These are phyloP conservation scores for Tritrichomonas foetus DNA, from an alignment of 208 protist species.

Conservation along the genomic window DNA sequence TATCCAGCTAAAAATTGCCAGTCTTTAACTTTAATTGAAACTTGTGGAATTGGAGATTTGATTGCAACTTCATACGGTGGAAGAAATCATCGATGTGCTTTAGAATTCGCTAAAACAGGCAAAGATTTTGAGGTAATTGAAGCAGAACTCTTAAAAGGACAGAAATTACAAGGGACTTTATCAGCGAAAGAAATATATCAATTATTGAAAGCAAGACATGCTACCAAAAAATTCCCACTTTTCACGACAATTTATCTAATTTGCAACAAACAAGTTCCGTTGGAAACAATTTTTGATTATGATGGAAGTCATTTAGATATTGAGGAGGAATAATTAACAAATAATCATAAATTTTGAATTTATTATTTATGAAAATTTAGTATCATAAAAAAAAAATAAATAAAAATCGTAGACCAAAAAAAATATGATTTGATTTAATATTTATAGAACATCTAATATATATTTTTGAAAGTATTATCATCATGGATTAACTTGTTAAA, in stretches of 20 bases:
- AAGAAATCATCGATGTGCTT: constrained; percentile 58
- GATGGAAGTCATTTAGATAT: too few relatives aligned
- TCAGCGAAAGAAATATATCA: constrained; percentile 59
- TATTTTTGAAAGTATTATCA: too few relatives aligned
- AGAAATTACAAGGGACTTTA: constrained; percentile 64
- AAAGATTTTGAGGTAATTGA: constrained; percentile 57
- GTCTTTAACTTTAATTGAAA: constrained; percentile 48
- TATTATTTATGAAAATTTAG: too few relatives aligned
- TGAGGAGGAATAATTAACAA: too few relatives aligned
- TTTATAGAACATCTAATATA: too few relatives aligned
- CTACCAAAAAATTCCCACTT: neutral
- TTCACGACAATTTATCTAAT: neutral
- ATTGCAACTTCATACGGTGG: constrained; percentile 60
- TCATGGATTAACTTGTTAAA: too few relatives aligned
- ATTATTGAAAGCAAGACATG: neutral
- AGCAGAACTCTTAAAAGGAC: constrained; percentile 60
- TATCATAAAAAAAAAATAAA: too few relatives aligned
- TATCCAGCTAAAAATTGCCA: neutral
- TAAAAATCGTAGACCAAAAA: too few relatives aligned
- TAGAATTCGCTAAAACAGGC: constrained; percentile 55
- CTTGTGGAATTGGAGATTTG: constrained; percentile 52
- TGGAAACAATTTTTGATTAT: neutral
- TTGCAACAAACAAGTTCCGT: too few relatives aligned
- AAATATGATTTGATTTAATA: too few relatives aligned
- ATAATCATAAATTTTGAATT: too few relatives aligned